Conservation (phyloP, 129 eudicot genomes). For the Flaveria ramosissima region DNA sequence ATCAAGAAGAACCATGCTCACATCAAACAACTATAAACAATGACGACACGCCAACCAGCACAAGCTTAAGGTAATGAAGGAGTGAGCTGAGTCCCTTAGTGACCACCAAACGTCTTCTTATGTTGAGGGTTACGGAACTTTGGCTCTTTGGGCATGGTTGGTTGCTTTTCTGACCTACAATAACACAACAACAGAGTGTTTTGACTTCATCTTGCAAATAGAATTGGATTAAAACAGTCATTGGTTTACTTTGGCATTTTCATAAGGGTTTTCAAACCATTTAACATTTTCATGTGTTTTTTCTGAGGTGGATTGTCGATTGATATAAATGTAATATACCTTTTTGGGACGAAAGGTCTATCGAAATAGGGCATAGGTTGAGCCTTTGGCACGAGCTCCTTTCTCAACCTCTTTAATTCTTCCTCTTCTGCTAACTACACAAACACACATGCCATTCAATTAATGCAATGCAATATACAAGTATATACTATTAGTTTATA, state of each 20-base stretch:
- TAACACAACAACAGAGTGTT: not conserved
- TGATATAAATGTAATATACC: slow-evolving; percentile 38
- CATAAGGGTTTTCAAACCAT: not conserved
- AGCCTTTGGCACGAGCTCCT: slow-evolving; percentile 92
- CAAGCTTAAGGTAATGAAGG: not conserved
- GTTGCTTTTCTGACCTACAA: slow-evolving; percentile 72
- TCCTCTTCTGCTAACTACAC: slow-evolving; percentile 88
- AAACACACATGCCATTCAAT: slow-evolving; percentile 18
- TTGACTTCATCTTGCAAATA: not conserved
- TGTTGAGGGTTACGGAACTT: slow-evolving; percentile 68
- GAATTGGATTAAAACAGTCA: not conserved
- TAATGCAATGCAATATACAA: slow-evolving; percentile 10
- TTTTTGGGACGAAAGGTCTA: slow-evolving; percentile 88
- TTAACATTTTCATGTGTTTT: not conserved
- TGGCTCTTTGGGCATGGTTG: slow-evolving; percentile 84
- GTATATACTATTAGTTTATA: not conserved
- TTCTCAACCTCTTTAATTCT: slow-evolving; percentile 75
- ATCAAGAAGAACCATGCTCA: slow-evolving; percentile 9
- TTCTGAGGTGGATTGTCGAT: not conserved
- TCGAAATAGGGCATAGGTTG: slow-evolving; percentile 98
- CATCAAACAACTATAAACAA: slow-evolving; percentile 1
- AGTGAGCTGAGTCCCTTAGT: slow-evolving; percentile 17
- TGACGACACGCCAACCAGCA: not conserved
- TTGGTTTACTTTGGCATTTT: not conserved
- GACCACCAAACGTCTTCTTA: slow-evolving; percentile 54